Base-by-base conservation (phyloP, 352 stramenopile genomes). In the Globisporangium nunn region DNA sequence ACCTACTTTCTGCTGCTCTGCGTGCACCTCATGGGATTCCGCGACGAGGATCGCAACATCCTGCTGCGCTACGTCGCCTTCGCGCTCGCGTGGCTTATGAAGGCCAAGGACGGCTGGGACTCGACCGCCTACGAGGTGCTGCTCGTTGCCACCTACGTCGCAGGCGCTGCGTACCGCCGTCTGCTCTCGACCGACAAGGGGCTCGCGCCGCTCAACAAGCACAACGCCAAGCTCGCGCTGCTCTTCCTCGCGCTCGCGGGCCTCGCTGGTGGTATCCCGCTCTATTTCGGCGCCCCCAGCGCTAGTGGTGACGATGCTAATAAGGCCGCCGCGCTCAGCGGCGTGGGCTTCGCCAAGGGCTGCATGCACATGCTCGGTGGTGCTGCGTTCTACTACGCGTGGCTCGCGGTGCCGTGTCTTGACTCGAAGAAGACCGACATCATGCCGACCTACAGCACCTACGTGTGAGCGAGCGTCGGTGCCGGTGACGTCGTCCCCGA, bases 341-440 rank as follows among this genome's bases (percentile, higher is more conserved):
- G 70, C 4, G 54, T 88, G 31, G 81, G 78, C 5, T 71, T 89
- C 29, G 63, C 75, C 30, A 86, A 88, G 51, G 81, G 78, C 0
- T 67, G 73, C 40, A 87, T 89, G 77, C 78, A 89, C 67, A 61
- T 88, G 52, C 57, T 85, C 11, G 78, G 71, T 7, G 81, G 78
- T 18, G 75, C 73, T 1, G 71, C 75, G 14, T 91, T 88, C 58
- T 91, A 89, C 67, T 86, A 85, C 49, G 79, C 81, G 54, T 91
- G 81, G 81, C 74, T 87, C 5, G 73, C 75, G 11, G 78, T 89
- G 17, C 76, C 81, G 23, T 91, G 81, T 47, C 70, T 91, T 46
- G 81, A 91, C 63, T 89, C 81, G 15, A 91, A 91, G 66, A 91
- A 91, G 66, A 84, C 81, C 31, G 81, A 91, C 52, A 67, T 89